Evolutionary conservation across 2,329 filamentous ascomycete species (phyloP).

Genomic region (Ceratocystis variospora): DNA sequence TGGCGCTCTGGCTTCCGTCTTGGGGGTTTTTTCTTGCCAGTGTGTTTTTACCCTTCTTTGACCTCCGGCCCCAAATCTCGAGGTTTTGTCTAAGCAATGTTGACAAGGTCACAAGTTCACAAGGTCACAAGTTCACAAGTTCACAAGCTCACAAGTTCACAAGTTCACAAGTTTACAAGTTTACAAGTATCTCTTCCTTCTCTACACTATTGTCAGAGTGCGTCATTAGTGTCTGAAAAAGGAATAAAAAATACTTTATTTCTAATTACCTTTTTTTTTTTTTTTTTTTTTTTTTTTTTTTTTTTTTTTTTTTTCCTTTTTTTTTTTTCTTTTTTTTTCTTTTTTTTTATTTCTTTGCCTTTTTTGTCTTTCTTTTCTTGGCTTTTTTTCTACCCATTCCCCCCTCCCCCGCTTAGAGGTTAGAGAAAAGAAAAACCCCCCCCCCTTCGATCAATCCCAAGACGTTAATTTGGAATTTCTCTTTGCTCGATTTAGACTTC

Average conservation of each 20-base stretch:
- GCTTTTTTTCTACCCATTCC: not conserved
- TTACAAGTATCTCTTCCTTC: not conserved
- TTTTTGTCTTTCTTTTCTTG: no score
- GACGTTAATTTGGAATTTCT: not conserved
- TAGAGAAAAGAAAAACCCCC: not conserved
- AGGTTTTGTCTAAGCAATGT: not conserved
- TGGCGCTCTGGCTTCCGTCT: not conserved
- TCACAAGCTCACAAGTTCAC: no score
- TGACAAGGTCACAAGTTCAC: no score
- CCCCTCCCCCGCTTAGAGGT: not conserved
- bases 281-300: not conserved
- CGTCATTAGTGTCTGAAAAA: conserved; percentile 6
- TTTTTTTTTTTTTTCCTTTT: not conserved
- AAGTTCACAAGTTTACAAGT: no score
- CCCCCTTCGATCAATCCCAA: not conserved
- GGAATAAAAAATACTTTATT: not conserved
- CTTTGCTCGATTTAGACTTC: not conserved
- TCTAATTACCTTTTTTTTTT: not conserved
- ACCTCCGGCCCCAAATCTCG: no score
- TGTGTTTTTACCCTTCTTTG: no score
- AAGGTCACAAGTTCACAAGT: no score
- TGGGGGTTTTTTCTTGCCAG: no score
- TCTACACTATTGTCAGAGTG: not conserved
- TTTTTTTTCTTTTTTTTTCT: not conserved
- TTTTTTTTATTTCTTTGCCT: not conserved